A percentile compares a stretch with the other conserved stretches of the same genome.
Conservation (phyloP, 164 flowering plant genomes). For the Amborella trichopoda region DNA sequence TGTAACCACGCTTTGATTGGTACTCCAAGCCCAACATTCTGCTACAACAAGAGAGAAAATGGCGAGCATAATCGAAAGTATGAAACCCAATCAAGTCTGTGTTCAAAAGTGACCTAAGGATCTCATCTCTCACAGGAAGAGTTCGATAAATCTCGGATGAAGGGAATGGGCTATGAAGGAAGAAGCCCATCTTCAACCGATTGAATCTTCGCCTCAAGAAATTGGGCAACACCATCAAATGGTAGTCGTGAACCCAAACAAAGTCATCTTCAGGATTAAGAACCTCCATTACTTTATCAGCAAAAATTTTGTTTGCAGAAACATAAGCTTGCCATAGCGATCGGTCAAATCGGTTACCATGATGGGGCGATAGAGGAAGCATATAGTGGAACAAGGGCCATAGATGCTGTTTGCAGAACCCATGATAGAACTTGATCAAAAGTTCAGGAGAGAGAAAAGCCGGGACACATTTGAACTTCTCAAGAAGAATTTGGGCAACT, state of each 20-base stretch:
- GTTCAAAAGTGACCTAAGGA: constrained; percentile 56
- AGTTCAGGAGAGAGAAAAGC: constrained; percentile 56
- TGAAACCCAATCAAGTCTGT: constrained; percentile 71
- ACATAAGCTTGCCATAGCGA: constrained; percentile 78
- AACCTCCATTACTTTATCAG: constrained; percentile 63
- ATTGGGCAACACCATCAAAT: constrained; percentile 72
- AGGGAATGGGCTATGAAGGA: constrained; percentile 72
- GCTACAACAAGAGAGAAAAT: constrained; percentile 79
- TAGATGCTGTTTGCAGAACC: constrained; percentile 64
- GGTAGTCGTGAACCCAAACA: constrained; percentile 82
- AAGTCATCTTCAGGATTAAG: constrained; percentile 73
- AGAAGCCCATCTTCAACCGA: constrained; percentile 58
- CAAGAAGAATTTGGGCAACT: constrained; percentile 51
- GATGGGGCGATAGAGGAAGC: constrained; percentile 53
- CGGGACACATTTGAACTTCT: constrained; percentile 63
- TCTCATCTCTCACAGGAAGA: constrained; percentile 67
- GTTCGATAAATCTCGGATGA: constrained; percentile 77
- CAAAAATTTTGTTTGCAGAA: constrained; percentile 57
- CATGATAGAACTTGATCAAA: constrained; percentile 42
- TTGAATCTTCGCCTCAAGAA: constrained; percentile 55
- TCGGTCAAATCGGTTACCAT: constrained; percentile 56
- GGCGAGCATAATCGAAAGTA: constrained; percentile 83
- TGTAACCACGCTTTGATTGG: constrained; percentile 72
- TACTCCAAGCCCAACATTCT: constrained; percentile 74
- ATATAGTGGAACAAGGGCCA: constrained; percentile 85